A percentile compares a stretch with the other conserved stretches of the same genome.
These are phyloP conservation scores for Acacia acuminata DNA, from an alignment of 306 rosid genomes.

Conservation along the genomic window DNA sequence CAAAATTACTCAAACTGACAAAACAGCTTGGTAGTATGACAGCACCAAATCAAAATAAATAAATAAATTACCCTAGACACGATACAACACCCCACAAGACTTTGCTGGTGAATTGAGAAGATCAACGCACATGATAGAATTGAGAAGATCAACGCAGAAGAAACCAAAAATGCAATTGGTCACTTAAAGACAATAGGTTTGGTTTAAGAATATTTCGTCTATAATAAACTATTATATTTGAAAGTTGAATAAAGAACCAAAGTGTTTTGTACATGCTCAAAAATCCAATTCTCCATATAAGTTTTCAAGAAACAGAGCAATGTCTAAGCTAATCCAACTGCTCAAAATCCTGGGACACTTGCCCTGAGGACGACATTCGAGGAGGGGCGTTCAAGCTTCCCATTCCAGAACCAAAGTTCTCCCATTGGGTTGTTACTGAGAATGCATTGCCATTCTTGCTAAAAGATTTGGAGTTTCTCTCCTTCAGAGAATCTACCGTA, in stretches of 20 bases:
- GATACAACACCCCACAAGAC: too few relatives aligned
- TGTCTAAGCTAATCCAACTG: conserved; percentile 44
- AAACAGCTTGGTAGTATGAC: too few relatives aligned
- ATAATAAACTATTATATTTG: conserved; percentile 20
- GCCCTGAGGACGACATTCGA: conserved; percentile 48
- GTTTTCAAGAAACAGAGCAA: conserved; percentile 6
- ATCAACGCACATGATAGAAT: not conserved
- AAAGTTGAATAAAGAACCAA: conserved; percentile 28
- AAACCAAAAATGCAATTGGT: not conserved
- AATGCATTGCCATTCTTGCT: conserved; percentile 50
- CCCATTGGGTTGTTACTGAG: conserved; percentile 69
- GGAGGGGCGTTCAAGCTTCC: conserved; percentile 68
- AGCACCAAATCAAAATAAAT: not conserved
- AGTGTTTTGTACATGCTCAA: conserved; percentile 25
- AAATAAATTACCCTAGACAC: too few relatives aligned
- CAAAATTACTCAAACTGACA: not conserved
- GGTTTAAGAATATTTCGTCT: conserved; percentile 8
- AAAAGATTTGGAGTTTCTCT: conserved; percentile 54
- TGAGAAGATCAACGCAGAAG: not conserved
- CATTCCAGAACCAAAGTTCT: conserved; percentile 66
- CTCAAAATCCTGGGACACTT: conserved; percentile 55
- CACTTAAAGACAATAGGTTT: not conserved
- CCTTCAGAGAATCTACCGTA: conserved; percentile 60
- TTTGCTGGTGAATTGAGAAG: not conserved
- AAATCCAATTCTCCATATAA: conserved; percentile 3